Evolutionary conservation across 441 rosid genomes (phyloP), one percentile per base, ranked within the genome.

Genomic region (Caryocar brasiliense): DNA sequence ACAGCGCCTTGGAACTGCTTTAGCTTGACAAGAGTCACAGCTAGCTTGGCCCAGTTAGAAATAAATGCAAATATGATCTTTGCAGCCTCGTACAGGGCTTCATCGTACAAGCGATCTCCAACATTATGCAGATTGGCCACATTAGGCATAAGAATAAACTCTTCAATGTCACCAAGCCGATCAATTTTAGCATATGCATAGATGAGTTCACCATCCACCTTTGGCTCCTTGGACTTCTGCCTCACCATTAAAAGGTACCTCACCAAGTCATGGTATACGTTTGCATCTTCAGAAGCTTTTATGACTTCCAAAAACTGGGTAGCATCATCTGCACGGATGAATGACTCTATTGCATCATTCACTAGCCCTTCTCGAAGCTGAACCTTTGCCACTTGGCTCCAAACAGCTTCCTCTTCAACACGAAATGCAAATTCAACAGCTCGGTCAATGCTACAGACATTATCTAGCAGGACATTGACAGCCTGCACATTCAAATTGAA

Each of bases 361-460:
- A 90, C 95, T 22, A 94, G 74, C 33, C 98, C 96, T 58, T 85
- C 95, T 58, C 85, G 65, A n/a, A 93, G 90, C 59, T 93, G 99
- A 40, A 95, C 95, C 76, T 81, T 86, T 5, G 95, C 99, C 45
- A 93, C 97, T 71, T 94, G 97, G 67, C 86, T 82, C 96, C 98
- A 94, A 23, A 90, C 99, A 47, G 89, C 79, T 68, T 89, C 96
- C 65, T 94, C 98, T 76, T 94, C 97, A 18, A 90, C 98, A 33
- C 96, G 82, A 75, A 79, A 94, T 20, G 99, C 96, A 72, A 94
- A 90, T 75, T 90, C 96, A 45, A 94, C 95, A n/a, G 97, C 96
- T 40, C 95, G 85, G 30, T 90, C 96, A 68, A 90, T 83, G 79
- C 96, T 90, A 64, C 42, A 68, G 57, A 94, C 73, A 50, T 85